A percentile compares a stretch with the other conserved stretches of the same genome.
Evolutionary conservation across 768 basidiomycete genomes (phyloP).

Genomic region (Ramaria sp.): DNA sequence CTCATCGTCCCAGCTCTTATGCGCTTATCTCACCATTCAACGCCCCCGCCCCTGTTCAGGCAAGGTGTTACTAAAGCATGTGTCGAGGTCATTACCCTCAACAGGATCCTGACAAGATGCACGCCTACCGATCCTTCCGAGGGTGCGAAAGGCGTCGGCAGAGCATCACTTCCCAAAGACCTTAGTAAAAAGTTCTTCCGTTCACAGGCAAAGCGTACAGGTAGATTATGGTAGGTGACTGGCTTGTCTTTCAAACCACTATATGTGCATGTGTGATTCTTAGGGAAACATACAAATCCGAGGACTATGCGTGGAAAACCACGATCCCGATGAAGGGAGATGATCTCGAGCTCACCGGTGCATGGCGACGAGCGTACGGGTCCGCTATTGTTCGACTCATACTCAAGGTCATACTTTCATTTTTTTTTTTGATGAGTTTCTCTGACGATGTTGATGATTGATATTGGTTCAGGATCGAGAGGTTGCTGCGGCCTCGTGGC

Average conservation of each 20-base stretch:
- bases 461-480: neutral
- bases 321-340: neutral
- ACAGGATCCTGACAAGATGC: slow-evolving; percentile 10
- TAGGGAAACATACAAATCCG: neutral
- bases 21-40: neutral
- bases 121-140: neutral
- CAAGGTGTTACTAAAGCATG: slow-evolving; percentile 17
- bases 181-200: neutral
- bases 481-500: neutral
- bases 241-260: no score
- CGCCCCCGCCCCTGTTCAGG: neutral
- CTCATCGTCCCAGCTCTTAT: neutral
- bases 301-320: neutral
- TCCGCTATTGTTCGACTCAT: neutral
- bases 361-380: neutral
- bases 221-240: neutral
- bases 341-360: neutral
- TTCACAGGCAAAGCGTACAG: neutral
- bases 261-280: neutral
- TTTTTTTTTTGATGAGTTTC: neutral
- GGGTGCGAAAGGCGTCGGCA: neutral
- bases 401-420: neutral
- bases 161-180: neutral
- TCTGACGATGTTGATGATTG: neutral
- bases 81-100: slow-evolving; percentile 15